Evolutionary conservation across 768 basidiomycete genomes (phyloP).

Genomic region (Podaxis mareebaensis): DNA sequence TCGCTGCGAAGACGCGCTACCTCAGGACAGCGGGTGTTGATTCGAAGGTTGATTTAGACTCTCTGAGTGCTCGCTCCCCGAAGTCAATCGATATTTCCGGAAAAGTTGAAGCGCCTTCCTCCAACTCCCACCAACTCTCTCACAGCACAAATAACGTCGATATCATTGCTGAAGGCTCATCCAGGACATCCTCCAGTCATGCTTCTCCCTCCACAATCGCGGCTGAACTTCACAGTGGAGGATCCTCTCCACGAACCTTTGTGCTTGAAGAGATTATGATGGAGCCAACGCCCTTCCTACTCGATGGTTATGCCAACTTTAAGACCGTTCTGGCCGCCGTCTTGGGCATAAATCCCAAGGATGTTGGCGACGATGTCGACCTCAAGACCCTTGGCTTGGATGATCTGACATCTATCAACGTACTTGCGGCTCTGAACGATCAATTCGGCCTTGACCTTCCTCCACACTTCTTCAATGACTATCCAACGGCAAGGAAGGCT

Average conservation of each 20-base stretch:
- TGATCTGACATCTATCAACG: slow-evolving; percentile 64
- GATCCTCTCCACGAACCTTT: slow-evolving; percentile 40
- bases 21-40: too few species aligned
- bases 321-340: slow-evolving; percentile 43
- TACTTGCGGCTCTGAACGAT: slow-evolving; percentile 44
- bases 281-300: slow-evolving; percentile 20
- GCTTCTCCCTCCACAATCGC: slow-evolving; percentile 4
- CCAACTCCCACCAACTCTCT: too few species aligned
- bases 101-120: too few species aligned
- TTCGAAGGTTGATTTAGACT: too few species aligned
- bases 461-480: slow-evolving; percentile 38
- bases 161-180: slow-evolving; percentile 30
- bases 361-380: slow-evolving; percentile 47
- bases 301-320: slow-evolving; percentile 30
- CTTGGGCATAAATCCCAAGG: slow-evolving; percentile 40
- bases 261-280: slow-evolving; percentile 35
- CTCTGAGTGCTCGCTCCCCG: neutral
- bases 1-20: too few species aligned
- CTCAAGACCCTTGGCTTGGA: slow-evolving; percentile 58
- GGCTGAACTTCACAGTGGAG: slow-evolving; percentile 18
- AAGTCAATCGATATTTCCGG: neutral
- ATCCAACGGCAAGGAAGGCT: slow-evolving; percentile 41
- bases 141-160: slow-evolving; percentile 24
- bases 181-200: slow-evolving; percentile 13
- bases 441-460: slow-evolving; percentile 46